phyloP scores from a whole-genome alignment of 2,329 filamentous ascomycete species.

The Ophiostoma triangulosporum region DNA sequence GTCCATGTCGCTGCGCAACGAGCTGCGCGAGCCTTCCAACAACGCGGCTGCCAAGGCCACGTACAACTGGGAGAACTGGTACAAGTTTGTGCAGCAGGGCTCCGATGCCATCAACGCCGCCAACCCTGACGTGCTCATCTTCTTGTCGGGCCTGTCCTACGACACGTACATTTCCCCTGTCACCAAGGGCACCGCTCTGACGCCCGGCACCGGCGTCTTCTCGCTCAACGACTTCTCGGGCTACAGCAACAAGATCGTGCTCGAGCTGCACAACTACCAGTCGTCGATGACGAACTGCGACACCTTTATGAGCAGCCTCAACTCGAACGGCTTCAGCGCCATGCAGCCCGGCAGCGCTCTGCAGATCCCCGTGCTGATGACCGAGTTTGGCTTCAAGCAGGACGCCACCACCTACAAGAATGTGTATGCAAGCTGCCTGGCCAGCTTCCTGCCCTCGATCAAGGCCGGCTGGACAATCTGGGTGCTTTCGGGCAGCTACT shows the following conservation, averaged over 20 bases:
- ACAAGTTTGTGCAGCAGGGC: slow-evolving; percentile 34
- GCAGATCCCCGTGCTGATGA: slow-evolving; percentile 35
- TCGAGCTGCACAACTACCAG: slow-evolving; percentile 50
- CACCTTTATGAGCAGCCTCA: slow-evolving; percentile 31
- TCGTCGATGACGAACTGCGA: slow-evolving; percentile 34
- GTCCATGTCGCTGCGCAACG: slow-evolving; percentile 41
- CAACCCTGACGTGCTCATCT: slow-evolving; percentile 40
- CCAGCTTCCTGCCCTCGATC: slow-evolving; percentile 31
- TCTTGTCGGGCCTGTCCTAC: slow-evolving; percentile 44
- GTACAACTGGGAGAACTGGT: slow-evolving; percentile 46
- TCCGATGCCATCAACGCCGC: slow-evolving; percentile 35
- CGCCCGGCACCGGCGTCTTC: slow-evolving; percentile 32
- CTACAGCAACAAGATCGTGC: slow-evolving; percentile 40
- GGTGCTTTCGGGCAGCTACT: slow-evolving; percentile 46
- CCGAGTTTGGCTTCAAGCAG: slow-evolving; percentile 41
- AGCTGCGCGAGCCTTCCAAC: slow-evolving; percentile 32
- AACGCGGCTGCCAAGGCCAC: slow-evolving; percentile 20
- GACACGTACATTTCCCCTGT: slow-evolving; percentile 41
- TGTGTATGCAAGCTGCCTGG: slow-evolving; percentile 40
- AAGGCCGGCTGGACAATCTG: slow-evolving; percentile 45
- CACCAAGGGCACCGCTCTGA: slow-evolving; percentile 32
- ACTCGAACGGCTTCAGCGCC: slow-evolving; percentile 39
- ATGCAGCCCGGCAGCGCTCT: slow-evolving; percentile 26
- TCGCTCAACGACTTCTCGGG: slow-evolving; percentile 29
- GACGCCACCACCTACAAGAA: slow-evolving; percentile 30